phyloP scores from a whole-genome alignment of 1,284 basidiomycete species.

The Ceratobasidium sp. region DNA sequence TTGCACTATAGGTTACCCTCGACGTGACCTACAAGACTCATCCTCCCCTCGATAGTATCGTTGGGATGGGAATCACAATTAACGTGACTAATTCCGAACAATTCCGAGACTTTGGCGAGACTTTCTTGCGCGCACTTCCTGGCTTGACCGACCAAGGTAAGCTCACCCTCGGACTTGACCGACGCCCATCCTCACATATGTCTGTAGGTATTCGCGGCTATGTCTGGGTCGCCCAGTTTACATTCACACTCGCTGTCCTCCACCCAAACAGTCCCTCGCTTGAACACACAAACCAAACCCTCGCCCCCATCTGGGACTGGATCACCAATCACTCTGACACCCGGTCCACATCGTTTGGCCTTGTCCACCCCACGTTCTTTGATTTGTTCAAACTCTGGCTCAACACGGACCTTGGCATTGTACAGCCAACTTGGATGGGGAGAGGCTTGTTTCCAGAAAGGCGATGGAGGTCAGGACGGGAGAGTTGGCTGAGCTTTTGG shows the following conservation, averaged over 20 bases:
- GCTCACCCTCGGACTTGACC: not conserved
- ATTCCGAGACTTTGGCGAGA: not conserved
- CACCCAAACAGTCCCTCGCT: not conserved
- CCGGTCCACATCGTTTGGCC: too few relatives aligned
- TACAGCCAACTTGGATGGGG: not conserved
- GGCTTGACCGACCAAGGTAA: slow-evolving; percentile 4
- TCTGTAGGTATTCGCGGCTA: not conserved
- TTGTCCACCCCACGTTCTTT: too few relatives aligned
- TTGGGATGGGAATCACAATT: not conserved
- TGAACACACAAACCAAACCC: too few relatives aligned
- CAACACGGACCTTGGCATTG: not conserved
- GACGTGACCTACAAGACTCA: slow-evolving; percentile 31
- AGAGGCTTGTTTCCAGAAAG: not conserved
- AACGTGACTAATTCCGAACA: slow-evolving; percentile 14
- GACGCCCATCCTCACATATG: not conserved
- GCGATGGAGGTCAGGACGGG: not conserved
- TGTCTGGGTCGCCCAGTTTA: not conserved
- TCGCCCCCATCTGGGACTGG: too few relatives aligned
- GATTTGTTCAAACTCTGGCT: too few relatives aligned
- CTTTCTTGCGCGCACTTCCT: slow-evolving; percentile 9
- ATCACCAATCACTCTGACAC: too few relatives aligned
- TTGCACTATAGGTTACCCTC: not conserved
- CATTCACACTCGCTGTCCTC: not conserved
- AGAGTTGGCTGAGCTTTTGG: not conserved
- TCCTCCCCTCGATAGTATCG: slow-evolving; percentile 3